These are phyloP conservation scores for Sporothrix euskadiensis DNA, from an alignment of 2,329 filamentous ascomycete genomes.

Conservation along the genomic window DNA sequence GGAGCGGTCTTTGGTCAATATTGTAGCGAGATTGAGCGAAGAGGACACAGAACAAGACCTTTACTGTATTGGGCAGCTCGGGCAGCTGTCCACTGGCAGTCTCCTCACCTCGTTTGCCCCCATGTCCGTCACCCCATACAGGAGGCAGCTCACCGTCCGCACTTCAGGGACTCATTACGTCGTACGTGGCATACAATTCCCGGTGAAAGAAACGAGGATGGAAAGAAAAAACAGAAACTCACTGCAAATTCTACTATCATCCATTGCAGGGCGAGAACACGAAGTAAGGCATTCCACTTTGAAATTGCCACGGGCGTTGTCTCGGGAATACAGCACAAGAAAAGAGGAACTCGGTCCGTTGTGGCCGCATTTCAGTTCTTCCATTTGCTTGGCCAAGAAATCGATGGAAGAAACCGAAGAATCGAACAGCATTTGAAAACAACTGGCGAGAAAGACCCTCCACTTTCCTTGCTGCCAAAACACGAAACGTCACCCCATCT, in stretches of 20 bases:
- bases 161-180: too few species aligned
- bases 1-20: not conserved
- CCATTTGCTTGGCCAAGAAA: not conserved
- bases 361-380: not conserved
- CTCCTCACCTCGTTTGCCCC: not conserved
- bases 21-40: not conserved
- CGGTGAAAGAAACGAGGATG: too few species aligned
- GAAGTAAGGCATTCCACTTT: not conserved
- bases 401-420: not conserved
- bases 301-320: not conserved
- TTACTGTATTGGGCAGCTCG: not conserved
- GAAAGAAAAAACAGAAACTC: not conserved
- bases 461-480: not conserved
- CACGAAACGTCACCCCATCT: constrained; percentile 9
- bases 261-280: not conserved
- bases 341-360: not conserved
- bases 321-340: not conserved
- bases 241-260: not conserved
- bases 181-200: too few species aligned
- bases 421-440: not conserved
- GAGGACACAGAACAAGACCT: not conserved
- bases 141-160: not conserved
- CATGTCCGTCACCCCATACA: not conserved
- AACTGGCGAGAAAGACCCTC: not conserved
- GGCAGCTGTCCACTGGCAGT: not conserved